Evolutionary conservation across 2,329 filamentous ascomycete genomes (phyloP), one percentile per base, ranked within the genome.

Genomic region (Cladosporium oxysporum): DNA sequence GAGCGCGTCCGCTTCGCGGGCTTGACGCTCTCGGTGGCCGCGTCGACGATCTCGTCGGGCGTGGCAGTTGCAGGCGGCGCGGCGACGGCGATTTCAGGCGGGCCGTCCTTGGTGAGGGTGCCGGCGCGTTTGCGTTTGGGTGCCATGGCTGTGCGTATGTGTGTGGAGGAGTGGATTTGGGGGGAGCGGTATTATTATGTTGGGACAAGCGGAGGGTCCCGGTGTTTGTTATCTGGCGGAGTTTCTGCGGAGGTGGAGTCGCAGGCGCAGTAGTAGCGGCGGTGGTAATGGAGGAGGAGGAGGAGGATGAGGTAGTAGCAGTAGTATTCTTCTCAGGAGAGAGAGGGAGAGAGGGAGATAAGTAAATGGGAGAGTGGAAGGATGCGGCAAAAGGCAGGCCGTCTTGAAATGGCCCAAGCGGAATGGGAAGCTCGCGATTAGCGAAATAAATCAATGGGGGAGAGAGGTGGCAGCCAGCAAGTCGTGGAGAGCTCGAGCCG

Each of bases 121-220:
- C 82, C 81, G 65, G 85, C 86, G 78, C 93, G 89, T 86, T 97
- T 97, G 80, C 93, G 90, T 84, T 97, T 97, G 73, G 81, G 78
- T 66, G 79, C 76, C 75, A 76, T 76, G 55, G 55, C 55, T 41
- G 52, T 55, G 49, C 16, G 50, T 53, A 18, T 58, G 33, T 67
- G 66, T 60, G 49, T 28, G 50, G 53, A 28, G 31, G 12, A 53
- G 41, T 41, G 41, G 41, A 21, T 12, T 23, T 47, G 41, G 21
- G n/a, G 41, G 41, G 41, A 26, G 23, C 23, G 41, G 18, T 47
- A 21, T 44, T 44, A 44, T 47, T 47, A 29, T 60, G 55, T 53
- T 52, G 60, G 60, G 57, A 50, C 21, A 33, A 50, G 50, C 47
- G 59, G 59, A 47, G 33, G 37, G 35, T 47, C 44, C 23, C 37